Base-by-base conservation (phyloP, 2,329 filamentous ascomycete species). In the Colletotrichum musae region DNA sequence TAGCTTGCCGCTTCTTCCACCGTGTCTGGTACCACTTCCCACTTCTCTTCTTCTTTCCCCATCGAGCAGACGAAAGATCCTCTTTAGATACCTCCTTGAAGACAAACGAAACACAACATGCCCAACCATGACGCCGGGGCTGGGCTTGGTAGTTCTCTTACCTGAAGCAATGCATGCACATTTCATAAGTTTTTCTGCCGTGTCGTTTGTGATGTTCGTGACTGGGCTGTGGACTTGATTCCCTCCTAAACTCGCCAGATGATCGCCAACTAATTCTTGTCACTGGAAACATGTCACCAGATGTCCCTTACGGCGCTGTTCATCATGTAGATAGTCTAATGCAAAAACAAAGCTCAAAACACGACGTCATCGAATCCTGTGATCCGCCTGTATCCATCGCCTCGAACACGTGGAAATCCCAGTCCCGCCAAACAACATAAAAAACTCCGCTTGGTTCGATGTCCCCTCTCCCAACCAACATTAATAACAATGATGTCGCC, bases 291-390 rank as follows among this genome's bases (percentile, higher is more conserved):
- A 36, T 12, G 9, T 36, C 32, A 36, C 12, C 16, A 12, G 15
- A 36, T n/a, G 39, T 26, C 26, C n/a, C 54, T 32, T 5, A 10
- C 13, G 10, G 13, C 9, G 5, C 16, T 4, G 7, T 51, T 57
- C 32, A 36, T 39, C 21, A 26, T 5, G 52, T 70, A 69, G 58
- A 70, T 69, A 56, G 56, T 70, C 63, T 70, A 69, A 57, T 61
- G 26, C 54, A 39, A 57, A 58, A 54, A 51, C 13, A 1, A 43
- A 59, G 64, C 24, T 28, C 26, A 21, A 52, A 48, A 21, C 28
- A 18, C 10, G 54, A 43, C n/a, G 39, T 26, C 12, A 24, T 28
- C 18, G 28, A 32, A 51, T n/a, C 18, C 45, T 56, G 57, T 65
- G 15, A 48, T 5, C 50, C n/a, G 18, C 59, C 10, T 45, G 9